Percentiles rank a stretch among this genome's conserved stretches.
These are phyloP conservation scores for Pichia scutulata DNA, from an alignment of 805 yeast species.

Conservation along the genomic window DNA sequence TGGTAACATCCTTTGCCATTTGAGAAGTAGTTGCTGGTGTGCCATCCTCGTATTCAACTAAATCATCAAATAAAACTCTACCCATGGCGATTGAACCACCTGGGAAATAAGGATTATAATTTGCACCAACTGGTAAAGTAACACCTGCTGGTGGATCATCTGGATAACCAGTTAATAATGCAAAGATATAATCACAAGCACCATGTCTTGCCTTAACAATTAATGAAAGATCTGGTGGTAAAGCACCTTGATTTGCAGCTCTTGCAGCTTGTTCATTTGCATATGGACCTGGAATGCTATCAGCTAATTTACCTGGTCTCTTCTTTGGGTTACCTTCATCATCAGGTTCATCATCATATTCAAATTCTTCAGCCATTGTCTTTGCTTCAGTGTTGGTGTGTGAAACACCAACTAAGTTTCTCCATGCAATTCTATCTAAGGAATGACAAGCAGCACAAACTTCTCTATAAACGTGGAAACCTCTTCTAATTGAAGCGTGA, in stretches of 20 bases:
- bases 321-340: conserved; percentile 95
- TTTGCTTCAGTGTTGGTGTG: conserved; percentile 87
- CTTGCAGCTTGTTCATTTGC: conserved; percentile 98
- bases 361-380: conserved; percentile 91
- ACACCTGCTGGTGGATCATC: conserved; percentile 99
- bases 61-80: conserved; percentile 93
- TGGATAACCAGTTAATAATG: conserved; percentile 96
- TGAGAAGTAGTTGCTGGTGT: conserved; percentile 97
- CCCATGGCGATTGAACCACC: conserved; percentile 99
- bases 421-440: conserved; percentile 94
- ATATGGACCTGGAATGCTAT: conserved; percentile 90
- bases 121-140: conserved; percentile 81
- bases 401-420: conserved; percentile 94
- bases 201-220: conserved; percentile 99
- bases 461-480: conserved; percentile 97
- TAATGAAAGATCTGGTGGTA: conserved; percentile 95
- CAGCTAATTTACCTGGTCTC: conserved; percentile 98
- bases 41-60: conserved; percentile 98
- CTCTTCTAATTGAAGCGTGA: conserved; percentile 96
- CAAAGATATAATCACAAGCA: conserved; percentile 89
- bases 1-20: conserved; percentile 97
- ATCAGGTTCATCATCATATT: conserved; percentile 94
- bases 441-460: conserved; percentile 99
- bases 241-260: conserved; percentile 98
- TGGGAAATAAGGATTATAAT: conserved; percentile 99